Evolutionary conservation across 306 rosid genomes (phyloP), one percentile per base, ranked within the genome.

Genomic region (Quercus engelmannii): DNA sequence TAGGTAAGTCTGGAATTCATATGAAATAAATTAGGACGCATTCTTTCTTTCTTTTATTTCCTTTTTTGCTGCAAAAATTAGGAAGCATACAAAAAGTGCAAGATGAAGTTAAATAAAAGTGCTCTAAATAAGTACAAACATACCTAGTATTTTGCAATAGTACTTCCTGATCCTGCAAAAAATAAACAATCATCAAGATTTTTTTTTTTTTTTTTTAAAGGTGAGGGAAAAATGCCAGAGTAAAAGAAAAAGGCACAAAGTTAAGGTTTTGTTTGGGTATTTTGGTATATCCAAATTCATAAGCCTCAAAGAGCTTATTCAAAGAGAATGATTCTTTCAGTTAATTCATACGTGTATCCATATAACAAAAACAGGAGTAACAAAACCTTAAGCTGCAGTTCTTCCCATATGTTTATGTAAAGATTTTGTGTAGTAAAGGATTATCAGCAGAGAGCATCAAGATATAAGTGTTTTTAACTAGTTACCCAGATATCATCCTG

Each of bases 1-100:
- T 96, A 96, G 62, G 98, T 93, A 86, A 93, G 90, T 91, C 99
- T 95, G 97, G 49, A 76, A 89, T 69, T 55, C 82, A 74, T 63
- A 63, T 31, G 31, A 61, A 81, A 82, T 58, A 72, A 33, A 85
- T 81, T 67, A 83, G 77, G 82, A 75, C 67, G 80, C 71, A 76
- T 58, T 78, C 76, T 8, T 41, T 41, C 46, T 41, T 41, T 41
- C 46, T 41, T 38, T 41, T 41, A 8, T 41, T 41, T 41, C 11
- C 46, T 41, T 41, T 8, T 41, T 41, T 8, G 12, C 46, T 41
- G 46, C 46, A 41, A 41, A 72, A 46, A 85, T 80, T 67, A 83
- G 77, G 81, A 75, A 73, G 81, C 71, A 76, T 58, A 81, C 76
- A 65, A 38, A 68, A 83, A 52, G 59, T 63, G 76, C 17, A 61